Percentiles rank a stretch among this genome's conserved stretches.
Evolutionary conservation across 2,329 filamentous ascomycete genomes (phyloP).

Genomic region (Calcarisporium arbuscula): DNA sequence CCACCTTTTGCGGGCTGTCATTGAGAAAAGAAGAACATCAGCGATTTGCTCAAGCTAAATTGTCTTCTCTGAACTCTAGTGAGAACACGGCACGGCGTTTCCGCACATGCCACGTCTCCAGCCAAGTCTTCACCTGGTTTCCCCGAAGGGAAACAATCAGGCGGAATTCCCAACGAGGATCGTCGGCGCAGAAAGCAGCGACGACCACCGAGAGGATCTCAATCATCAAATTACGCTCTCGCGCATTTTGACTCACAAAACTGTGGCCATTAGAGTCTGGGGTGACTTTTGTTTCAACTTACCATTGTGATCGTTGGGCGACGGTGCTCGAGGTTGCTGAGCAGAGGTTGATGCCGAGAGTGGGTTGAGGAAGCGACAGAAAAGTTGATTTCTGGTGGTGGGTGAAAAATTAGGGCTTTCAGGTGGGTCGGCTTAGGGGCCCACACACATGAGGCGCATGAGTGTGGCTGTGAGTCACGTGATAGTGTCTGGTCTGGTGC

Average conservation of each 20-base stretch:
- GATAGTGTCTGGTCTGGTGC: slow-evolving; percentile 3
- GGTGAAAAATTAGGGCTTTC: slow-evolving; percentile 32
- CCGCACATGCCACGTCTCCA: slow-evolving; percentile 52
- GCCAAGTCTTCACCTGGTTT: slow-evolving; percentile 55
- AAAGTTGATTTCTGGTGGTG: slow-evolving; percentile 24
- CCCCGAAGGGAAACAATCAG: slow-evolving; percentile 18
- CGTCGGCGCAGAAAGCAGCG: slow-evolving; percentile 24
- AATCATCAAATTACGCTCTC: slow-evolving; percentile 25
- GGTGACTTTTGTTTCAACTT: slow-evolving; percentile 26
- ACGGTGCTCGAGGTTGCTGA: slow-evolving; percentile 28
- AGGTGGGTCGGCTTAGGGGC: slow-evolving; percentile 7
- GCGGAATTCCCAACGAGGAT: slow-evolving; percentile 29
- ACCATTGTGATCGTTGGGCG: slow-evolving; percentile 35
- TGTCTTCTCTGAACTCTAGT: slow-evolving; percentile 91
- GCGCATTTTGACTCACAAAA: slow-evolving; percentile 28
- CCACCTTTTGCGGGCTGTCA: slow-evolving; percentile 98
- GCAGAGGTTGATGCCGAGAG: slow-evolving; percentile 26
- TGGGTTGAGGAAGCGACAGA: slow-evolving; percentile 20
- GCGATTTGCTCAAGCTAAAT: slow-evolving; percentile 71
- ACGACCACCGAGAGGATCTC: too few relatives aligned
- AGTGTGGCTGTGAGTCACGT: slow-evolving; percentile 9
- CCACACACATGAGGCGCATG: slow-evolving; percentile 1
- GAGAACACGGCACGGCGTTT: slow-evolving; percentile 58
- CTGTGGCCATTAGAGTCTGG: slow-evolving; percentile 33
- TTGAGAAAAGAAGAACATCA: slow-evolving; percentile 99